Conservation (phyloP, 2,329 filamentous ascomycete genomes). For the Colletotrichum theobromicola region DNA sequence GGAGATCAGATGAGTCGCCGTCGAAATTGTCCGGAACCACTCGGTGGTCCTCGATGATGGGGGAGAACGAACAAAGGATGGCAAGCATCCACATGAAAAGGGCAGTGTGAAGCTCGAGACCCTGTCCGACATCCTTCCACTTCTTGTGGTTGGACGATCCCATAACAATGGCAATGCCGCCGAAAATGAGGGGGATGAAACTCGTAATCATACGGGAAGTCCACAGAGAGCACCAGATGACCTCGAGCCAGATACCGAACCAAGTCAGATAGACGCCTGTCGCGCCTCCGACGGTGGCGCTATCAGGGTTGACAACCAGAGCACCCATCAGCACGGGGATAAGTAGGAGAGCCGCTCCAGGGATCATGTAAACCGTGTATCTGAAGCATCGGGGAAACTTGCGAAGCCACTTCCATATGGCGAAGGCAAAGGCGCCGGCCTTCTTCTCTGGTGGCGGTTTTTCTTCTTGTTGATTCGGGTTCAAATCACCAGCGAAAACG, state of each 20-base stretch:
- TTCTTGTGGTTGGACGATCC: conserved; percentile 88
- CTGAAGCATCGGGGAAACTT: conserved; percentile 56
- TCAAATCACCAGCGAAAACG: conserved; percentile 39
- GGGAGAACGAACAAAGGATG: conserved; percentile 83
- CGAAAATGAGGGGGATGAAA: conserved; percentile 52
- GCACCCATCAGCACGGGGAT: conserved; percentile 51
- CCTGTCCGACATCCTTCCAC: conserved; percentile 87
- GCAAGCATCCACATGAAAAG: conserved; percentile 93
- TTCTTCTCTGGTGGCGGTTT: conserved; percentile 22
- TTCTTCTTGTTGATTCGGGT: conserved; percentile 18
- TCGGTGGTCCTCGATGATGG: conserved; percentile 72
- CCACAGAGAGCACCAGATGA: conserved; percentile 93
- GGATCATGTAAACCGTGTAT: conserved; percentile 54
- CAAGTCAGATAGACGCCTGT: conserved; percentile 82
- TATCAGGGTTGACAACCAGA: conserved; percentile 40
- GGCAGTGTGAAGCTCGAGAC: conserved; percentile 84
- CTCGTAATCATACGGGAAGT: conserved; percentile 64
- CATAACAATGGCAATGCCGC: conserved; percentile 70
- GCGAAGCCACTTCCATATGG: conserved; percentile 47
- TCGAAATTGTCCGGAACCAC: conserved; percentile 35
- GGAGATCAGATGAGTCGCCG: conserved; percentile 51
- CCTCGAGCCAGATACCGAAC: conserved; percentile 96
- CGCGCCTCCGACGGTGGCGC: conserved; percentile 61
- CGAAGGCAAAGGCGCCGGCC: conserved; percentile 30
- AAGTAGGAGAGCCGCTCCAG: conserved; percentile 48